Conservation (phyloP, 208 protist genomes). For the Leishmania aethiopica region DNA sequence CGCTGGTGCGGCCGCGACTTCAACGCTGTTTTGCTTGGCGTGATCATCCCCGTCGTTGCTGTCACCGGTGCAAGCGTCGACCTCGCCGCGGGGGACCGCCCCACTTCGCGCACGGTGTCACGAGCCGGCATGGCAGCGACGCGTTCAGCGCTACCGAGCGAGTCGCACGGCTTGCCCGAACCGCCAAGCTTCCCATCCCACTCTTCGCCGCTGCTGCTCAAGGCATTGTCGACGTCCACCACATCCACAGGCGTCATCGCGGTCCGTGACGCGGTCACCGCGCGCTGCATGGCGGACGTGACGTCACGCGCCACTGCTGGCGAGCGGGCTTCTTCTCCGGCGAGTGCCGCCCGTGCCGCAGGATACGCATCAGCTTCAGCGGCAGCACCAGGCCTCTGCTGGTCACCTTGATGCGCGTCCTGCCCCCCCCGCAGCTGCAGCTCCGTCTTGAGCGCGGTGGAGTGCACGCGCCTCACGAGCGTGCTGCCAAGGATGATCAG, state of each 20-base stretch:
- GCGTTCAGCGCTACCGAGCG: background rate
- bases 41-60: background rate
- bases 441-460: background rate
- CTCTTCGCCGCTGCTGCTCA: background rate
- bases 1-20: background rate
- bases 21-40: background rate
- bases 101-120: background rate
- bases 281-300: background rate
- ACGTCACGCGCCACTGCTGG: conserved; percentile 12
- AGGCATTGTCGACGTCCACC: conserved; percentile 14
- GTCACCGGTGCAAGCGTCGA: background rate
- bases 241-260: conserved; percentile 1
- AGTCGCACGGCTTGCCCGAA: background rate
- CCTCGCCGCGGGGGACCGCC: background rate
- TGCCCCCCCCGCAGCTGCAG: background rate
- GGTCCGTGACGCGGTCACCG: background rate
- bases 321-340: conserved; percentile 3
- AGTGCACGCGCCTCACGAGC: background rate
- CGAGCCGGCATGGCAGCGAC: background rate
- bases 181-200: background rate
- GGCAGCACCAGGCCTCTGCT: background rate
- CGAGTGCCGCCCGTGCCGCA: conserved; percentile 5
- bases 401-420: background rate
- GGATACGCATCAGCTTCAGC: background rate
- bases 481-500: background rate